Base-by-base conservation (phyloP, 2,329 filamentous ascomycete genomes). In the Akanthomyces dipterigenus region DNA sequence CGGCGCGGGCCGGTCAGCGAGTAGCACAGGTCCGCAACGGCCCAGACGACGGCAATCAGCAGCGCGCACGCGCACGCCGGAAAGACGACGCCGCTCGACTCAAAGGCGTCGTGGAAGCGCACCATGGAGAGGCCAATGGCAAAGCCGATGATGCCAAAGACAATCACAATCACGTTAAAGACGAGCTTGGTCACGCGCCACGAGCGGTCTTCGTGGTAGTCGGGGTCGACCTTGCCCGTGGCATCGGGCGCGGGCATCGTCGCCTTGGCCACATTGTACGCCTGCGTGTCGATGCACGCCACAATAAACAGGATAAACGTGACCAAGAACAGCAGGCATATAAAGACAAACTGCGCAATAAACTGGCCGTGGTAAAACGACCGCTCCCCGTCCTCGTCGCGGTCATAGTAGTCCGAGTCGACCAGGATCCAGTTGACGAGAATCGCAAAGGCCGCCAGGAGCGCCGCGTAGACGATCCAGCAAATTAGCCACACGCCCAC, bases 1-100 rank as follows among this genome's bases (percentile, higher is more conserved):
- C 74, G 74, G 18, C 68, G 61, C 40, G 65, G 31, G 20, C 75
- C 70, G 28, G 70, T 74, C 60, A 78, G 66, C 53, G 49, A 31
- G 6, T 36, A 60, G 57, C 38, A 54, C 26, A 78, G 64, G 49
- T 80, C 78, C 34, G 72, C 66, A 1, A 69, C 40, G 38, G 73
- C 73, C 74, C 78, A 78, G 45, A 77, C 2, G 7, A 77, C 45
- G 11, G 73, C 70, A 1, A 72, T 34, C 24, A 68, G 24, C 20
- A 60, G 28, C 3, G 49, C 49, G 49, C 48, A 51, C 3, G 42
- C 57, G 34, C 57, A 60, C 6, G 49, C 57, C 3, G 57, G 57
- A n/a, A 54, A 60, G 40, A 60, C 28, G 1, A 60, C 14, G 48
- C 34, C 24, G 57, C 16, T 36, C 11, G 4, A n/a, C n/a, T 3